Percentiles rank a stretch among this genome's conserved stretches.
Conservation (phyloP, 129 eudicot genomes). For the Helianthus tuberosus region DNA sequence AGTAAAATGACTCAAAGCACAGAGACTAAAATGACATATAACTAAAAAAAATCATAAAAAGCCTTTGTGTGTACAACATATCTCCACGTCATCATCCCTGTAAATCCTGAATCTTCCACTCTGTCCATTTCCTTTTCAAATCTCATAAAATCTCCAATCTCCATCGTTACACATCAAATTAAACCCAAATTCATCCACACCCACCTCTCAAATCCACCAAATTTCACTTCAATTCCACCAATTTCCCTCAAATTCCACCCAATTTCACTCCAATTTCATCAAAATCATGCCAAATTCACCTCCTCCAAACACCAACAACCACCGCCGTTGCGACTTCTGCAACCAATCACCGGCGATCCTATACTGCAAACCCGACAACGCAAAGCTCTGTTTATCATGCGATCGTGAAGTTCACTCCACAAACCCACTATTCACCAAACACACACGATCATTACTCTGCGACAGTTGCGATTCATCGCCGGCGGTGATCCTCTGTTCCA, state of each 20-base stretch:
- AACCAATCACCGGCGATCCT: slow-evolving; percentile 53
- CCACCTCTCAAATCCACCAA: neutral
- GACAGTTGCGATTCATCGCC: slow-evolving; percentile 70
- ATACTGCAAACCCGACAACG: slow-evolving; percentile 86
- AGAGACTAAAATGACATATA: too few species aligned
- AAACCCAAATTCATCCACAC: slow-evolving; percentile 1
- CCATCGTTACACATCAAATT: neutral
- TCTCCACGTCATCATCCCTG: neutral
- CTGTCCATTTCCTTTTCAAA: neutral
- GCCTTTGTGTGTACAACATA: neutral
- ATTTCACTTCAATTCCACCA: slow-evolving; percentile 7
- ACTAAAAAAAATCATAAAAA: too few species aligned
- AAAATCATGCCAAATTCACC: slow-evolving; percentile 25
- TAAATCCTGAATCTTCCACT: neutral
- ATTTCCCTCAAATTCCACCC: neutral
- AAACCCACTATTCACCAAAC: slow-evolving; percentile 68
- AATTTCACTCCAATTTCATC: neutral
- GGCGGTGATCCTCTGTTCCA: slow-evolving; percentile 68
- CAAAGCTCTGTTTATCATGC: slow-evolving; percentile 73
- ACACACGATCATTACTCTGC: slow-evolving; percentile 73
- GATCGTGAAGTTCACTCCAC: slow-evolving; percentile 84
- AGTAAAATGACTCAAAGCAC: too few species aligned
- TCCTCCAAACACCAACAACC: neutral
- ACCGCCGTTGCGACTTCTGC: slow-evolving; percentile 76
- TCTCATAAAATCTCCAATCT: slow-evolving; percentile 5